Evolutionary conservation across 108 stramenopile species (phyloP).

Genomic region (Skeletonema costatum): DNA sequence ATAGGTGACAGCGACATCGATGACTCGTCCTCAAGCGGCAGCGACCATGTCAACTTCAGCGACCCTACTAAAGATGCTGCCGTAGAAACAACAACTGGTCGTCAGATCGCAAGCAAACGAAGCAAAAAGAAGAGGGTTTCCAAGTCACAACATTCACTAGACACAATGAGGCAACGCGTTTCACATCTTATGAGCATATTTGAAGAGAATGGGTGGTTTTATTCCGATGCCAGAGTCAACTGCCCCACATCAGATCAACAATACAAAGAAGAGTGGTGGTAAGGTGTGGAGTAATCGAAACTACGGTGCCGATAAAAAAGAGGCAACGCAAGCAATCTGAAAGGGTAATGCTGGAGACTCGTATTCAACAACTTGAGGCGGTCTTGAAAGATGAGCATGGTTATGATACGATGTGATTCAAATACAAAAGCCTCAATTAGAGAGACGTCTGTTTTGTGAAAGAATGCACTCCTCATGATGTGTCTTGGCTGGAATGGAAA

Average conservation of each 20-base stretch:
- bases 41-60: neutral
- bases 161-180: conserved; percentile 6
- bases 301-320: conserved; percentile 23
- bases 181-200: conserved; percentile 16
- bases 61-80: too few relatives aligned
- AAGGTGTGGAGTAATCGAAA: conserved; percentile 22
- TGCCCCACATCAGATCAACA: too few relatives aligned
- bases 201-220: conserved; percentile 12
- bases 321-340: conserved; percentile 16
- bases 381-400: conserved; percentile 10
- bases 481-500: too few relatives aligned
- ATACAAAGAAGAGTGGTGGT: conserved; percentile 6
- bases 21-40: neutral
- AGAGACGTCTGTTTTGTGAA: too few relatives aligned
- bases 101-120: neutral
- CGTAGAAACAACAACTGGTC: too few relatives aligned
- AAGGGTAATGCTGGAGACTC: conserved; percentile 8
- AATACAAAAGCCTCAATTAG: too few relatives aligned
- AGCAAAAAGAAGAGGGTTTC: neutral
- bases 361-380: conserved; percentile 11
- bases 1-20: neutral
- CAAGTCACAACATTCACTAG: conserved; percentile 14
- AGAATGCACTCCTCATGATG: too few relatives aligned
- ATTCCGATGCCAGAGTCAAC: conserved; percentile 13
- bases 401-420: too few relatives aligned